These are phyloP conservation scores for Jamesozyma piceae DNA, from an alignment of 805 yeast species.

Conservation along the genomic window DNA sequence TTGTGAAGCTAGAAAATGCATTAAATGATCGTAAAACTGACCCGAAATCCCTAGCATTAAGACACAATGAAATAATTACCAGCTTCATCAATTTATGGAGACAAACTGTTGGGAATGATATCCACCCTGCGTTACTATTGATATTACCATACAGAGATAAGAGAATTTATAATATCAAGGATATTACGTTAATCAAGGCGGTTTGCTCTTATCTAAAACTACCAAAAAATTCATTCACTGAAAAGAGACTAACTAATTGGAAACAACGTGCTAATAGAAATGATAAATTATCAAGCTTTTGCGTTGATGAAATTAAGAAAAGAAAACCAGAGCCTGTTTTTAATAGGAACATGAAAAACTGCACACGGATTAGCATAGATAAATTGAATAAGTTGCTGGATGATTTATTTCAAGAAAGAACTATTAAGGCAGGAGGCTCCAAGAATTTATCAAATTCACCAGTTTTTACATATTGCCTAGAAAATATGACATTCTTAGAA, in stretches of 20 bases:
- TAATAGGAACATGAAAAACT: conserved; percentile 25
- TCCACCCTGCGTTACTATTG: conserved; percentile 58
- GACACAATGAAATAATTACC: conserved; percentile 25
- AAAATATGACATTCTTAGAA: conserved; percentile 50
- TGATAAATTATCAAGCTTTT: conserved; percentile 39
- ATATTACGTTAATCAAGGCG: conserved; percentile 45
- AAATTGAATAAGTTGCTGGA: conserved; percentile 43
- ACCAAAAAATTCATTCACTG: conserved; percentile 54
- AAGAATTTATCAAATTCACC: conserved; percentile 20
- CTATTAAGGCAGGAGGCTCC: conserved; percentile 12
- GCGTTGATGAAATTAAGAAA: conserved; percentile 39
- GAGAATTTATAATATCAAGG: conserved; percentile 55
- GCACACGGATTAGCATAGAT: conserved; percentile 32
- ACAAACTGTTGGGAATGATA: conserved; percentile 46
- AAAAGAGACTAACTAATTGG: conserved; percentile 40
- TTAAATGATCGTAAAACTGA: conserved; percentile 5
- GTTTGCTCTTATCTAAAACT: conserved; percentile 47
- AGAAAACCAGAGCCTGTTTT: conserved; percentile 36
- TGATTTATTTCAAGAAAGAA: conserved; percentile 30
- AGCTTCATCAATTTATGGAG: conserved; percentile 45
- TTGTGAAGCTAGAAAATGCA: conserved; percentile 23
- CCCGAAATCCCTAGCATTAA: conserved; percentile 14
- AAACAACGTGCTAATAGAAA: conserved; percentile 31
- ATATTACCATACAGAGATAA: conserved; percentile 56
- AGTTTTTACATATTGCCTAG: conserved; percentile 42